Base-by-base conservation (phyloP, 371 early-diverging fungal genomes). In the Gilbertella persicaria region DNA sequence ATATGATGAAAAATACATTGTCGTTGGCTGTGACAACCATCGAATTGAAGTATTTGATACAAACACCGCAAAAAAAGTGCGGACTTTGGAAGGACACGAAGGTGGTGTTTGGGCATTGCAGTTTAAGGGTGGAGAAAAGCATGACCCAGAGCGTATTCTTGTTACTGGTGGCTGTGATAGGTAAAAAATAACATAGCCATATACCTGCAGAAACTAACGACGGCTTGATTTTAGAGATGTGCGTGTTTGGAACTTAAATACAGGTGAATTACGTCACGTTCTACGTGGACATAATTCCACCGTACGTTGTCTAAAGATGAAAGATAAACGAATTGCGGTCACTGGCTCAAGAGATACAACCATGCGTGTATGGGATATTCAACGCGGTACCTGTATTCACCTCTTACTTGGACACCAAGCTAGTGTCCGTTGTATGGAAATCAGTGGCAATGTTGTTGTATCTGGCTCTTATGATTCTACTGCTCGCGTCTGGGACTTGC, bases 71-170 rank as follows among this genome's bases (percentile, higher is more conserved):
- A 67, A 75, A n/a, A 68, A 85, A 28, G 61, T 84, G 26, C 75
- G 85, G 54, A 82, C 84, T 17, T 71, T 95, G n/a, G 78, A 78
- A 38, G 96, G 96, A 1, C 97, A 96, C 71, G 85, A 84, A 45
- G 96, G 95, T n/a, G 96, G 97, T 36, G 94, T 97, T 2, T 96
- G 97, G 97, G 91, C 94, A 13, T 78, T 96, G 40, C 90, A 91
- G 62, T 91, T 81, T 59, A 84, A 87, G 41, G 86, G 82, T 29
- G 77, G 78, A 25, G 81, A 58, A 58, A 54, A 65, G 50, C 53
- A 62, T 66, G 84, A 78, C 29, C 88, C 90, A 30, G 83, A 88
- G 45, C 71, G 86, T 60, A 64, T 87, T 78, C 67, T 91, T 29
- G 87, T 89, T 8, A 86, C 86, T 12, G 92, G 92, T 29, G 88